Percentiles rank a stretch among this genome's conserved stretches.
Conservation (phyloP, 495 filamentous ascomycete species). For the Penicillium soppii region DNA sequence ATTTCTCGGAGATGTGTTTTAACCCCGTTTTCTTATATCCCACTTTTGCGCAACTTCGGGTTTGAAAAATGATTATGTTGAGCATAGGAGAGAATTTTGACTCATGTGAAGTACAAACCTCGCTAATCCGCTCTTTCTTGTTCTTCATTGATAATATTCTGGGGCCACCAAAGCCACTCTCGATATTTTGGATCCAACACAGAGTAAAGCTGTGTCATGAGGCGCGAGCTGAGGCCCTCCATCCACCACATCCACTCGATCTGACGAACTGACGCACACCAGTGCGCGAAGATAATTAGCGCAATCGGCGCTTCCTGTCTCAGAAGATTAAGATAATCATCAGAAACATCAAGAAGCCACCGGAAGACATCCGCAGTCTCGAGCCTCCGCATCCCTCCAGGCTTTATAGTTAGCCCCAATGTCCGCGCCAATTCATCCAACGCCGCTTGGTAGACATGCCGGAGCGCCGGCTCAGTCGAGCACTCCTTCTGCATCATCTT, state of each 20-base stretch:
- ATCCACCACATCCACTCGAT: slow-evolving; percentile 38
- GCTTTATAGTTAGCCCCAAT: slow-evolving; percentile 8
- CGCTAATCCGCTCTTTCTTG: too few species aligned
- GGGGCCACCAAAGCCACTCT: slow-evolving; percentile 16
- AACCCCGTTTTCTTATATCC: too few species aligned
- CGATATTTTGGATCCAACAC: slow-evolving; percentile 17
- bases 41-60: too few species aligned
- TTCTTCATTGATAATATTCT: slow-evolving; percentile 6
- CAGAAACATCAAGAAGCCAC: slow-evolving; percentile 22
- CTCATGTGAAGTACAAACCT: background rate
- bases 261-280: slow-evolving; percentile 25
- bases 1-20: too few species aligned
- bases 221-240: slow-evolving; percentile 22
- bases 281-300: slow-evolving; percentile 29
- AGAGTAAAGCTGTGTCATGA: slow-evolving; percentile 22
- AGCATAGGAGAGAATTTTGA: too few species aligned
- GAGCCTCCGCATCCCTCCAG: slow-evolving; percentile 4
- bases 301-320: slow-evolving; percentile 19
- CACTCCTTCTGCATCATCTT: slow-evolving; percentile 7
- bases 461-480: background rate
- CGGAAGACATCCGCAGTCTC: slow-evolving; percentile 22
- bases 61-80: too few species aligned
- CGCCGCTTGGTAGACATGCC: slow-evolving; percentile 7
- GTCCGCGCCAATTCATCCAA: slow-evolving; percentile 11
- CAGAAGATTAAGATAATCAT: slow-evolving; percentile 25